Evolutionary conservation across 192 early-diverging fungal genomes (phyloP).

Genomic region (Oehlia diaphana): DNA sequence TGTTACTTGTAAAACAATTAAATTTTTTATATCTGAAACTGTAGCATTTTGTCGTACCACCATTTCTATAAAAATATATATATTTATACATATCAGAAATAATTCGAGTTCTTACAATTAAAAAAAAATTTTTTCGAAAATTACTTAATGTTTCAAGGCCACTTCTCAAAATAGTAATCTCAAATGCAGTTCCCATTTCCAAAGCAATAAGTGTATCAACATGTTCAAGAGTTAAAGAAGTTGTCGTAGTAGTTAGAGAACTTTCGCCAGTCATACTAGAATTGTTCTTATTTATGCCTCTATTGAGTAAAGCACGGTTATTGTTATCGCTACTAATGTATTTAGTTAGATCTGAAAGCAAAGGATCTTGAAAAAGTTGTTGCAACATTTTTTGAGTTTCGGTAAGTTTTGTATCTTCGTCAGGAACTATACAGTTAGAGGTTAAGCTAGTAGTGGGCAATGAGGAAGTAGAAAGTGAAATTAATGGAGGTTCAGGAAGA

Average conservation of each 20-base stretch:
- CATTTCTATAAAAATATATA: conserved; percentile 6
- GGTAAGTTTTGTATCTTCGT: neutral
- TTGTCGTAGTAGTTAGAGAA: no score
- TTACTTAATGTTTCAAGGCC: conserved; percentile 19
- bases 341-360: conserved; percentile 19
- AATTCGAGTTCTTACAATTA: neutral
- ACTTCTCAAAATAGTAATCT: conserved; percentile 11
- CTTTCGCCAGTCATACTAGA: no score
- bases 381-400: conserved; percentile 18
- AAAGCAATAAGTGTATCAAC: conserved; percentile 28
- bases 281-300: no score
- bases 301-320: no score
- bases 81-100: neutral
- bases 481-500: no score
- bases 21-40: conserved; percentile 16
- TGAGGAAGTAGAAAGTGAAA: no score
- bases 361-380: conserved; percentile 24
- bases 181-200: conserved; percentile 27
- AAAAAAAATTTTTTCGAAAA: neutral
- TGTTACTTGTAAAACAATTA: conserved; percentile 5
- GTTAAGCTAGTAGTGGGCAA: no score
- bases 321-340: neutral
- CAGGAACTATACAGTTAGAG: no score
- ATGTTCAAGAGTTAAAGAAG: conserved; percentile 7
- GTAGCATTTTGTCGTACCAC: conserved; percentile 25